Evolutionary conservation across 202 grass and related monocot species (phyloP).

Genomic region (Zoysia matrella): DNA sequence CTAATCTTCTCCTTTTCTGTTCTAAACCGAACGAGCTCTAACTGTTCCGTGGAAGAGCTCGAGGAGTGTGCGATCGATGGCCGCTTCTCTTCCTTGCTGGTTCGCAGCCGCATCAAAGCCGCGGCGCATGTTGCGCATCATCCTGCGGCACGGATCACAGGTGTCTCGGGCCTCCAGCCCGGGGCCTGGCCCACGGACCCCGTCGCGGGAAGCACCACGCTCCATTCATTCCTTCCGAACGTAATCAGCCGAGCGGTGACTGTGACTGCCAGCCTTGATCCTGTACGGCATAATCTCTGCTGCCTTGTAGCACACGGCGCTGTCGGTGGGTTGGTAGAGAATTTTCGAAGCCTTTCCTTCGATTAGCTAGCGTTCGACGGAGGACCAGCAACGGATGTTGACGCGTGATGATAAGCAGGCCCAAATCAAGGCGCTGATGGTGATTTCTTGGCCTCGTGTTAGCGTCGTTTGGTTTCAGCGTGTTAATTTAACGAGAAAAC

Average conservation of each 20-base stretch:
- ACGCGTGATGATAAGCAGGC: not conserved
- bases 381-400: not conserved
- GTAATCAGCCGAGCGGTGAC: too few relatives aligned
- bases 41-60: not conserved
- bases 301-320: not conserved
- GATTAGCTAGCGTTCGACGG: not conserved
- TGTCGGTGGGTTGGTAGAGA: not conserved
- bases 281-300: not conserved
- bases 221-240: not conserved
- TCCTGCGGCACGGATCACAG: constrained; percentile 16
- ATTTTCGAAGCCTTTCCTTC: not conserved
- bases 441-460: not conserved
- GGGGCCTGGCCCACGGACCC: not conserved
- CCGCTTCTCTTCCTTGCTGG: not conserved
- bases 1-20: too few relatives aligned
- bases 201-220: not conserved
- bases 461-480: not conserved
- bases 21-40: too few relatives aligned
- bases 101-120: not conserved
- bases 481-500: not conserved
- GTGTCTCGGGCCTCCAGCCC: not conserved
- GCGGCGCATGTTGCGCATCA: constrained; percentile 1
- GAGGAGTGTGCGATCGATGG: not conserved
- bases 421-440: not conserved
- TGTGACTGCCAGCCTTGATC: not conserved